These are phyloP conservation scores for Colletotrichum australisinense DNA, from an alignment of 2,329 filamentous ascomycete genomes.

Conservation along the genomic window DNA sequence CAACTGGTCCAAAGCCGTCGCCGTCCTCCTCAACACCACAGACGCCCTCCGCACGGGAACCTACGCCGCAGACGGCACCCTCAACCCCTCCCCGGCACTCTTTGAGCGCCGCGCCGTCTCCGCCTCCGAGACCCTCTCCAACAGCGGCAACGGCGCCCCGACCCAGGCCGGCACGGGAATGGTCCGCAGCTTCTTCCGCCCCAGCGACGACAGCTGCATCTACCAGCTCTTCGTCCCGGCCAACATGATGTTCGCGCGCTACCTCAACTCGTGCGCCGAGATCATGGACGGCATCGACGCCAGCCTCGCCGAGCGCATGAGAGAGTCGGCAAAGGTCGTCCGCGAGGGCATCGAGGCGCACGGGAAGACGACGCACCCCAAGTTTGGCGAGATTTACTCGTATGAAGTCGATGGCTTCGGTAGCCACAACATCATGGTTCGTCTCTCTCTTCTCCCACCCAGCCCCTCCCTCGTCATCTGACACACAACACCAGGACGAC, in stretches of 20 bases:
- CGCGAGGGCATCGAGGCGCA: constrained; percentile 75
- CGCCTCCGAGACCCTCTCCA: constrained; percentile 83
- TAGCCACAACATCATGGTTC: constrained; percentile 66
- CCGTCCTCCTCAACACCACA: constrained; percentile 76
- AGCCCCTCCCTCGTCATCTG: neutral
- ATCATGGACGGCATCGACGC: constrained; percentile 57
- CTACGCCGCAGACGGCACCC: constrained; percentile 69
- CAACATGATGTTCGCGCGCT: constrained; percentile 85
- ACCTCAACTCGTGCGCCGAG: constrained; percentile 62
- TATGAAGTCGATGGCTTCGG: constrained; percentile 79
- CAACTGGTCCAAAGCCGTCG: constrained; percentile 79
- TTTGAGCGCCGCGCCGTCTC: constrained; percentile 80
- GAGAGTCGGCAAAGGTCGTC: constrained; percentile 65
- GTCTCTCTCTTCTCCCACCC: neutral
- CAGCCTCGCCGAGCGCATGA: constrained; percentile 70
- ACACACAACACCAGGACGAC: constrained; percentile 57
- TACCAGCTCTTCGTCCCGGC: constrained; percentile 90
- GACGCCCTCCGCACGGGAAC: constrained; percentile 79
- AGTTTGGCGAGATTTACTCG: constrained; percentile 74
- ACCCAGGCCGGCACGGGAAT: constrained; percentile 83
- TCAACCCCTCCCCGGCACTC: constrained; percentile 74
- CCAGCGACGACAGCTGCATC: constrained; percentile 88
- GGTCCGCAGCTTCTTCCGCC: constrained; percentile 88
- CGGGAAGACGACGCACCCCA: constrained; percentile 72
- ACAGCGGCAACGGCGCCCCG: constrained; percentile 83